Percentiles rank a stretch among this genome's conserved stretches.
phyloP scores from a whole-genome alignment of 306 rosid species.

The Vachellia pachyceras region DNA sequence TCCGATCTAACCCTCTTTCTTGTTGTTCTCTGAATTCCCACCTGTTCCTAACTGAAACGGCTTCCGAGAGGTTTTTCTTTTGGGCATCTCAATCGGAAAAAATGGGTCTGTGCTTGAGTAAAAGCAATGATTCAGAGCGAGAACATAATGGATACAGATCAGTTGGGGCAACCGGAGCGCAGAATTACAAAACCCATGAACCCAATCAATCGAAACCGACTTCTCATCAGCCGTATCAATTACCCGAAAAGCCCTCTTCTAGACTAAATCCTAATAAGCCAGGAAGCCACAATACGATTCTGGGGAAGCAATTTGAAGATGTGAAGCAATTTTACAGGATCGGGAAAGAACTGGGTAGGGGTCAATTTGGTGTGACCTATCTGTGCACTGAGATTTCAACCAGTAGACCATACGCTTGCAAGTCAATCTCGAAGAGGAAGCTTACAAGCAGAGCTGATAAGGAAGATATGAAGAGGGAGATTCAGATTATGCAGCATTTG shows the following conservation, averaged over 20 bases:
- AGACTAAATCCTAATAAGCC: conserved; percentile 50
- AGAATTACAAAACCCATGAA: conserved; percentile 52
- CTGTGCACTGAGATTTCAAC: conserved; percentile 77
- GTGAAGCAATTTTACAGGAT: conserved; percentile 62
- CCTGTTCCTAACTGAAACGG: background rate
- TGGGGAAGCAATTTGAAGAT: conserved; percentile 78
- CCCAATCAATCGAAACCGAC: conserved; percentile 51
- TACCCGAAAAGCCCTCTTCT: conserved; percentile 50
- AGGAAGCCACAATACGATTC: conserved; percentile 50
- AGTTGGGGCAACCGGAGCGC: too few species aligned
- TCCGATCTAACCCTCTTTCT: conserved; percentile 36
- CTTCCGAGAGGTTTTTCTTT: background rate
- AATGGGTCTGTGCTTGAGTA: conserved; percentile 70
- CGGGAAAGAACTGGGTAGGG: conserved; percentile 88
- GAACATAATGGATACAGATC: conserved; percentile 55
- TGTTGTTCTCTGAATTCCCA: background rate
- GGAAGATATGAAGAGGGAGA: conserved; percentile 84
- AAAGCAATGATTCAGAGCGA: conserved; percentile 49
- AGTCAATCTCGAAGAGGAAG: conserved; percentile 85
- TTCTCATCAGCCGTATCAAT: conserved; percentile 47
- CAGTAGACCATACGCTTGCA: conserved; percentile 70
- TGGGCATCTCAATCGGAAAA: background rate
- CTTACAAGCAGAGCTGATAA: conserved; percentile 69
- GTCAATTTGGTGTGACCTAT: conserved; percentile 86
- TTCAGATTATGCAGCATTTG: conserved; percentile 94